Conservation (phyloP, 148 eudicot species). For the Pouteria glomerata region DNA sequence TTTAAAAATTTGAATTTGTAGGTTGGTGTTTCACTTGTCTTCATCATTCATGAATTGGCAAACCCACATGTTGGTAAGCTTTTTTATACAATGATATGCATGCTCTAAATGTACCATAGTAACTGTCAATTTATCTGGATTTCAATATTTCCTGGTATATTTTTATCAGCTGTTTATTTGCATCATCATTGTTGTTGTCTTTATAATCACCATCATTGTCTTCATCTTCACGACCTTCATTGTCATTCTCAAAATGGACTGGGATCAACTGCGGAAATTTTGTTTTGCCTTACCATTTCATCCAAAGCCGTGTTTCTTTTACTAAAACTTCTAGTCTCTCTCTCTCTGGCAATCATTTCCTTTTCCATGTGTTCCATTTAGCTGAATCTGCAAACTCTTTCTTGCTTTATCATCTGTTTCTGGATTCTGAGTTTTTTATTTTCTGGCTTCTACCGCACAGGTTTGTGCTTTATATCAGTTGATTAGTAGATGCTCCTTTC, state of each 20-base stretch:
- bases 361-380: background rate
- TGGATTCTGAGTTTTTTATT: background rate
- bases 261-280: background rate
- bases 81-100: background rate
- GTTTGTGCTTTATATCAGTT: background rate
- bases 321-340: background rate
- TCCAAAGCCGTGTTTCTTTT: background rate
- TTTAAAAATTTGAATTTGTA: constrained; percentile 22
- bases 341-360: background rate
- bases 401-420: background rate
- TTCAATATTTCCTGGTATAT: background rate
- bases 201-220: no score
- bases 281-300: background rate
- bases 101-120: background rate
- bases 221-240: no score
- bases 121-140: background rate
- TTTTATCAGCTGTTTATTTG: background rate
- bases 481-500: constrained; percentile 6
- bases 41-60: constrained; percentile 96
- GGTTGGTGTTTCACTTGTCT: constrained; percentile 97
- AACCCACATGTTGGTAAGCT: constrained; percentile 93
- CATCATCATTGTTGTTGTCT: no score
- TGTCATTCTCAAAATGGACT: background rate
- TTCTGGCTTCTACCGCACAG: background rate
- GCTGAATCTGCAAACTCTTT: background rate